A percentile compares a stretch with the other conserved stretches of the same genome.
Evolutionary conservation across 129 eudicot genomes (phyloP).

Genomic region (Ambrosia trifida): DNA sequence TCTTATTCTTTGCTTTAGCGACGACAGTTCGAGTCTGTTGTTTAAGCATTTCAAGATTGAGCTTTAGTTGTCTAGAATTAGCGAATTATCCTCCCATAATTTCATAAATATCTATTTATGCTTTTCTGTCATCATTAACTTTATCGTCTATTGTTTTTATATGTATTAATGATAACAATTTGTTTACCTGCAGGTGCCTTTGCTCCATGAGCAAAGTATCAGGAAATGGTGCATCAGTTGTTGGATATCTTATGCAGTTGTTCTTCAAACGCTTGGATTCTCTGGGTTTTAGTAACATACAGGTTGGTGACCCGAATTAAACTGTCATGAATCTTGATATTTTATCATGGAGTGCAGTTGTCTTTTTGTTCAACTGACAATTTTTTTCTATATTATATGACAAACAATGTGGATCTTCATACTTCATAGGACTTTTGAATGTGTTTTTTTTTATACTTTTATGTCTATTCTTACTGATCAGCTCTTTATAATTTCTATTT

Average conservation of each 20-base stretch:
- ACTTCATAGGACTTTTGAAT: background rate
- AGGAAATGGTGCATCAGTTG: constrained; percentile 68
- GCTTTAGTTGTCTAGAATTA: background rate
- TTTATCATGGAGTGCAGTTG: background rate
- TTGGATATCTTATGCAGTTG: constrained; percentile 71
- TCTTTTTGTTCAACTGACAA: constrained; percentile 7
- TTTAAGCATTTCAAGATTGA: background rate
- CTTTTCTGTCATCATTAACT: constrained; percentile 5
- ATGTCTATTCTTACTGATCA: background rate
- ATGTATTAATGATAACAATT: constrained; percentile 19
- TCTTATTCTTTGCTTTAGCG: constrained; percentile 4
- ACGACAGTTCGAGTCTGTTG: background rate
- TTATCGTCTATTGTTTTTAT: background rate
- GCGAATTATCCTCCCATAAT: background rate
- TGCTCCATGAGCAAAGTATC: constrained; percentile 86
- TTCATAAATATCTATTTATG: constrained; percentile 3
- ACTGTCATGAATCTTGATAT: background rate
- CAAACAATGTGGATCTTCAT: constrained; percentile 8
- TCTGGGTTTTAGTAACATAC: constrained; percentile 66
- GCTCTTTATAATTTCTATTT: background rate
- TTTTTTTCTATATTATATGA: constrained; percentile 10
- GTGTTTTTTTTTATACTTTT: constrained; percentile 4
- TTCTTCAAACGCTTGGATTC: constrained; percentile 78
- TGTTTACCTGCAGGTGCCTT: constrained; percentile 63
- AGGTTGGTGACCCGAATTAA: constrained; percentile 49